Base-by-base conservation (phyloP, 208 protist species). In the Trypanosoma mega region DNA sequence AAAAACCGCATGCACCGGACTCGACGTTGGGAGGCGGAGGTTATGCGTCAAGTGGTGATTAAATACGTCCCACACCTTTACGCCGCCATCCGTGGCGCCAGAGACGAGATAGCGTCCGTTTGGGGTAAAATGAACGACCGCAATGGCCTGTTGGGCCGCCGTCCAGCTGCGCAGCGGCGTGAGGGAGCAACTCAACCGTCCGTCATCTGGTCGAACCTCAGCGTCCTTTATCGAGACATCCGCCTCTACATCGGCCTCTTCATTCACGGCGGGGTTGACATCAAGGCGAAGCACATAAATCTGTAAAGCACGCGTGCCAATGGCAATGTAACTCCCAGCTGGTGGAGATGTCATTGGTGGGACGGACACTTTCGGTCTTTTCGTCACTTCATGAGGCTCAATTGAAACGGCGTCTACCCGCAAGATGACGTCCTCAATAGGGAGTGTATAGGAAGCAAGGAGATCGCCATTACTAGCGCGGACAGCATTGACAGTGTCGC, bases 11-110 rank as follows among this genome's bases (percentile, higher is more conserved):
- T 87, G 82, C 44, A 92, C 73, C 29, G 92, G 68, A 21, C 69
- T 65, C 53, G 69, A 68, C 30, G 75, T 63, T 9, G 88, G 63
- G 57, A 73, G 77, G 54, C 72, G 71, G 27, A 93, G 58, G 64
- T 96, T 96, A 73, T 96, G 90, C 12, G 90, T 96, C 14, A 96
- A 77, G 68, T 96, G 78, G 67, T 96, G 90, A 52, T 93, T 85
- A 58, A 93, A 93, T 2, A 82, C 80, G 53, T 96, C 88, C 86
- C 90, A 96, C 54, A 86, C 77, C 74, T 93, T 93, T 31, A 96
- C 66, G 41, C 72, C 80, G 34, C 90, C 90, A 63, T 96, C 90
- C 20, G 90, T 92, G 33, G 86, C 78, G 50, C 84, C 80, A 3
- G 84, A 88, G 29, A 90, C 56, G 62, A 96, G 79, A 61, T 85